Conservation (phyloP, 257 asterid genomes). For the Solanum etuberosum region DNA sequence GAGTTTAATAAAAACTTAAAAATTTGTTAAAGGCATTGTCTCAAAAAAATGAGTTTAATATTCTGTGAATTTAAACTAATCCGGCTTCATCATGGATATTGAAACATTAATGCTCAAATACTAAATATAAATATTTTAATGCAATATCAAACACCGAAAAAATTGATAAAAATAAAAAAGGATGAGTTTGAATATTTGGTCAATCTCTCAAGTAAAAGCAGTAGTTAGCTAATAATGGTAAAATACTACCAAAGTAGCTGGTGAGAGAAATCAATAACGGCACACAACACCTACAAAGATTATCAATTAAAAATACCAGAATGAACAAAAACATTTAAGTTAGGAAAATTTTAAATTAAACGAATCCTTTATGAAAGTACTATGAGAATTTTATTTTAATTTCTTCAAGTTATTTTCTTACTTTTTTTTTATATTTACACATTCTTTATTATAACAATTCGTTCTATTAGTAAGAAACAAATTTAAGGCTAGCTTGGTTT, state of each 20-base stretch:
- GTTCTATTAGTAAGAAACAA: neutral
- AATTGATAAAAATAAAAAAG: neutral
- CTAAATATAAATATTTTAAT: too few relatives aligned
- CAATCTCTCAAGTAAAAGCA: neutral
- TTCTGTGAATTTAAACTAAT: neutral
- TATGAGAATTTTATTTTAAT: neutral
- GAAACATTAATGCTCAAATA: too few relatives aligned
- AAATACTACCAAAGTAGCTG: neutral
- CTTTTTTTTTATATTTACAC: neutral
- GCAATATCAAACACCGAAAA: too few relatives aligned
- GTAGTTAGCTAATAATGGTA: neutral
- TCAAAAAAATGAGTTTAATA: neutral
- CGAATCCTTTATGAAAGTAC: neutral
- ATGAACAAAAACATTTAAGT: neutral
- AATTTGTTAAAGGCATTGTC: too few relatives aligned
- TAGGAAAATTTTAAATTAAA: neutral
- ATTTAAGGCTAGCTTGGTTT: neutral
- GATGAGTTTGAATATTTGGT: neutral
- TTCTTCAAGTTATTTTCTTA: neutral
- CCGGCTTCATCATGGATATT: accelerated
- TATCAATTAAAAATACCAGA: neutral
- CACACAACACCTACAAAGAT: neutral
- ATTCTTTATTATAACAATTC: too few relatives aligned
- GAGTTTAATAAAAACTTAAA: neutral
- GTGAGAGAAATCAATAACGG: neutral